A percentile compares a stretch with the other conserved stretches of the same genome.
phyloP scores from a whole-genome alignment of 371 early-diverging fungal species.

The Lichtheimia ramosa region DNA sequence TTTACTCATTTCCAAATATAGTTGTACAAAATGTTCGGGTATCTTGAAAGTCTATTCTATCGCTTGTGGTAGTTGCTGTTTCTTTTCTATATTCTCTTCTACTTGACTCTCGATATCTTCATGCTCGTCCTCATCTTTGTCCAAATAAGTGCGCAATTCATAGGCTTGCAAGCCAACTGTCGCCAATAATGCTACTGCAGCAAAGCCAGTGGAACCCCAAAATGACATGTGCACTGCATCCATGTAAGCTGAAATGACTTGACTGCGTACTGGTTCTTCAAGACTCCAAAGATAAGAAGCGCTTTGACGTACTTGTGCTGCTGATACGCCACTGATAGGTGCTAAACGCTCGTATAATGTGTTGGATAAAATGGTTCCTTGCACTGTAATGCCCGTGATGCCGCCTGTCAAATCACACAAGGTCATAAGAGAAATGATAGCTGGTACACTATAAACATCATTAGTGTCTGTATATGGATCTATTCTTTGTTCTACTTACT shows the following conservation, averaged over 20 bases:
- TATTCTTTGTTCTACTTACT: conserved; percentile 17
- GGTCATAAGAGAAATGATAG: conserved; percentile 43
- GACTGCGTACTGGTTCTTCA: conserved; percentile 19
- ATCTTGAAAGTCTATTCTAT: too few species aligned
- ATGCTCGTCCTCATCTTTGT: too few species aligned
- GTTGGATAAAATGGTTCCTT: conserved; percentile 37
- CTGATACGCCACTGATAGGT: conserved; percentile 19
- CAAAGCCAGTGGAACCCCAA: conserved; percentile 37
- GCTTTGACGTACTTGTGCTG: conserved; percentile 28
- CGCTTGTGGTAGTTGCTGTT: too few species aligned
- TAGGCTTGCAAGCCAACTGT: conserved; percentile 30
- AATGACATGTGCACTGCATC: conserved; percentile 33
- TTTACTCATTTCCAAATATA: too few species aligned
- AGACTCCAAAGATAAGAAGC: conserved; percentile 29
- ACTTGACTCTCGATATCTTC: too few species aligned
- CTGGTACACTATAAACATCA: conserved; percentile 27
- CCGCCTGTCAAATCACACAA: conserved; percentile 48
- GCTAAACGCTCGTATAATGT: conserved; percentile 7
- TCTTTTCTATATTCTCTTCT: too few species aligned
- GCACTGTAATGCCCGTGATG: conserved; percentile 38
- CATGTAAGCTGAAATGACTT: conserved; percentile 31
- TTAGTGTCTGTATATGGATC: too few species aligned
- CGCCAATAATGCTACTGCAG: conserved; percentile 25
- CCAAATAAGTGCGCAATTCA: conserved; percentile 12
- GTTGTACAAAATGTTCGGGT: too few species aligned